Evolutionary conservation across 2,329 filamentous ascomycete species (phyloP).

Genomic region (Geosmithia morbida): DNA sequence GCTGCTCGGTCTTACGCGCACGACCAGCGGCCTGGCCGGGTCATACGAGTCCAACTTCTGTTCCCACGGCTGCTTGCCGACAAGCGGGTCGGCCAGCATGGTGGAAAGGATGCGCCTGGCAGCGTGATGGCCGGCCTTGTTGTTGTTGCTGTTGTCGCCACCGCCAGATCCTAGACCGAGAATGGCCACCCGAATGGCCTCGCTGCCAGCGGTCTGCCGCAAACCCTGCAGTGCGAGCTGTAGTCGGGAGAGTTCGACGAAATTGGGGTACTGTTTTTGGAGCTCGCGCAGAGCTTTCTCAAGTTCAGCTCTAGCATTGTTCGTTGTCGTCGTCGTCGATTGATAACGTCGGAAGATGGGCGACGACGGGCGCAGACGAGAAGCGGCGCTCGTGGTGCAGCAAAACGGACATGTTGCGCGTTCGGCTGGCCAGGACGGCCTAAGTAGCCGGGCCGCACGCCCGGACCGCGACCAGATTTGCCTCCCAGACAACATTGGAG

Average conservation of each 20-base stretch:
- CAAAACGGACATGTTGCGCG: conserved; percentile 17
- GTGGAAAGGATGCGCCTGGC: conserved; percentile 55
- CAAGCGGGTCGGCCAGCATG: conserved; percentile 56
- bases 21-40: conserved; percentile 41
- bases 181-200: conserved; percentile 44
- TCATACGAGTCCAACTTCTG: conserved; percentile 38
- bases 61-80: conserved; percentile 52
- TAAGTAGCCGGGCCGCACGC: not conserved
- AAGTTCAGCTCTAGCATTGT: conserved; percentile 34
- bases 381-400: conserved; percentile 6
- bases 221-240: conserved; percentile 57
- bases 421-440: not conserved
- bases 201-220: conserved; percentile 37
- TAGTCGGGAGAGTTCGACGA: conserved; percentile 54
- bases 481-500: conserved; percentile 1
- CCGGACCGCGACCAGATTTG: conserved; percentile 2
- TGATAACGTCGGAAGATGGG: conserved; percentile 11
- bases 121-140: conserved; percentile 16
- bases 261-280: conserved; percentile 42
- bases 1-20: conserved; percentile 32
- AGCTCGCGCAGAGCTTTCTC: conserved; percentile 44
- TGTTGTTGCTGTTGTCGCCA: too few relatives aligned
- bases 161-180: conserved; percentile 24
- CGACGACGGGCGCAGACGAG: conserved; percentile 5
- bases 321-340: conserved; percentile 11